phyloP scores from a whole-genome alignment of 2,329 filamentous ascomycete species.

The Beauveria brongniartii region DNA sequence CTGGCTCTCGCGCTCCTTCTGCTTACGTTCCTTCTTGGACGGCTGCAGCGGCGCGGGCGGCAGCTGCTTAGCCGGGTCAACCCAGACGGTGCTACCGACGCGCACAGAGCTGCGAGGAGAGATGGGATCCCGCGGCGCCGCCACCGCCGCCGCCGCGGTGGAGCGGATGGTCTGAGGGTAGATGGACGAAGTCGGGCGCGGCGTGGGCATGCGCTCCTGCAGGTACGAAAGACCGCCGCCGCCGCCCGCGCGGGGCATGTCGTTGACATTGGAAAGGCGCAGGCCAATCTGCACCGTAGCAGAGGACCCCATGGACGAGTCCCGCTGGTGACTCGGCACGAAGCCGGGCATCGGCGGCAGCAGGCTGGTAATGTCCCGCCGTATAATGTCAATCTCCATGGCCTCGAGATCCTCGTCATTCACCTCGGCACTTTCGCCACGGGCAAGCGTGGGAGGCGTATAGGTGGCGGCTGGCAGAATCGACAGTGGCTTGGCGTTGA shows the following conservation, averaged over 20 bases:
- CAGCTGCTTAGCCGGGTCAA: slow-evolving; percentile 6
- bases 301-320: slow-evolving; percentile 55
- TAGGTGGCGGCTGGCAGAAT: slow-evolving; percentile 43
- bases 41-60: slow-evolving; percentile 4
- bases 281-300: slow-evolving; percentile 66
- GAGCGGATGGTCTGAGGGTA: slow-evolving; percentile 1
- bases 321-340: slow-evolving; percentile 36
- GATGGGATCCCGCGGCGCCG: neutral
- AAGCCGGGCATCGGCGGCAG: slow-evolving; percentile 28
- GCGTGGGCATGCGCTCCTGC: neutral
- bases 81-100: slow-evolving; percentile 1
- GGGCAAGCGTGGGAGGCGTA: slow-evolving; percentile 17
- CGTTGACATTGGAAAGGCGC: slow-evolving; percentile 52
- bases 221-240: slow-evolving; percentile 6
- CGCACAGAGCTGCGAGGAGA: neutral
- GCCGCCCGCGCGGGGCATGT: slow-evolving; percentile 30
- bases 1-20: slow-evolving; percentile 20
- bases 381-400: slow-evolving; percentile 1
- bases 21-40: slow-evolving; percentile 5
- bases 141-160: neutral
- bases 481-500: slow-evolving; percentile 22
- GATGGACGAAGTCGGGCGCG: slow-evolving; percentile 9
- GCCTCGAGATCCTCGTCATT: neutral
- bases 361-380: slow-evolving; percentile 14
- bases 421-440: neutral